Base-by-base conservation (phyloP, 2,329 filamentous ascomycete genomes). In the Epichloe bromicola region DNA sequence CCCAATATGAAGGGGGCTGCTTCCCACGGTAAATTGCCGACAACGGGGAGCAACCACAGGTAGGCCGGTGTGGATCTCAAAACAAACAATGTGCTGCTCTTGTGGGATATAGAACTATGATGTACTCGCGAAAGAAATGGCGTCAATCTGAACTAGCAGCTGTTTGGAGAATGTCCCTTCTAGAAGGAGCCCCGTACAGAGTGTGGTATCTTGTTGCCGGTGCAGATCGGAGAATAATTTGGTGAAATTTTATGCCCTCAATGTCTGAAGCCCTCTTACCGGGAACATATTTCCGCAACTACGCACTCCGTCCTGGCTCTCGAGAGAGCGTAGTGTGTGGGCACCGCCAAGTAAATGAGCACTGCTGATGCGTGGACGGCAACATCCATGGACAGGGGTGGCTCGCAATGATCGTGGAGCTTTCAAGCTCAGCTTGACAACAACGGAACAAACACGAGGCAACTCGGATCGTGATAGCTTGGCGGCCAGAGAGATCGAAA, bases 321-420 rank as follows among this genome's bases (percentile, higher is more conserved):
- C 19, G 46, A 39, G n/a, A 38, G 48, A 23, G 44, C 33, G 42
- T n/a, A 45, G 30, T 12, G 34, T 49, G 49, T 51, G 49, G 46
- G 41, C 49, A 43, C 46, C 8, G 15, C 42, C 42, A 43, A 40
- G 41, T 34, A 33, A 30, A 53, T 19, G 52, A 49, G 37, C 38
- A 50, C 26, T 30, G 26, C 26, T 30, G 46, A 54, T 50, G 23
- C 49, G 49, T 44, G 30, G 11, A 44, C 52, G 50, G 49, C 44
- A 50, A 51, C 47, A 50, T 52, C 52, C 52, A 54, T 46, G 49
- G 42, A 49, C 52, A 52, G 50, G 52, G 52, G 23, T 50, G 41
- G 20, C n/a, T 33, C 5, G n/a, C 12, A 23, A 26, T 17, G n/a
- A 34, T 40, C 33, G n/a, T 15, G 39, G 17, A 40, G 20, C 23